phyloP scores from a whole-genome alignment of 2,329 filamentous ascomycete species.

The Myriosclerotinia curreyana region DNA sequence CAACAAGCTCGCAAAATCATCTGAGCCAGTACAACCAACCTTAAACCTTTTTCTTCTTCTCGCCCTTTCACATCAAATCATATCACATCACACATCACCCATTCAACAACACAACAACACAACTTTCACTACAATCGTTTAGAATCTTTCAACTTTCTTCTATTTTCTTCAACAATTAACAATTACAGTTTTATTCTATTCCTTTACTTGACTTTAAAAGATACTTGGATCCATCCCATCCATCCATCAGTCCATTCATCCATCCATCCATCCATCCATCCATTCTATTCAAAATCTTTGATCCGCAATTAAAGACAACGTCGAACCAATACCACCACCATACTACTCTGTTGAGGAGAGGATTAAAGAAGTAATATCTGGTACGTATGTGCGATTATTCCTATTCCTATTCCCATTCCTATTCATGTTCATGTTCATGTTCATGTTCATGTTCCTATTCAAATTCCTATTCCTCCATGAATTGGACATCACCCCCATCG shows the following conservation, averaged over 20 bases:
- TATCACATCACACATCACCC: too few species aligned
- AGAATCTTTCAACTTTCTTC: background rate
- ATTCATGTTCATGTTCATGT: too few species aligned
- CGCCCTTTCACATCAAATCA: background rate
- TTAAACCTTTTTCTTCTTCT: background rate
- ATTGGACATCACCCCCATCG: conserved; percentile 19
- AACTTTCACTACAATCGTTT: conserved; percentile 13
- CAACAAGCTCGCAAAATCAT: background rate
- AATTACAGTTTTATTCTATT: background rate
- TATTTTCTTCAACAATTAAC: background rate
- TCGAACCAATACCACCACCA: conserved; percentile 20
- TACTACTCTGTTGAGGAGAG: conserved; percentile 16
- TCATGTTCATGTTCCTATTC: too few species aligned
- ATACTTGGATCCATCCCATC: too few species aligned
- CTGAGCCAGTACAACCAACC: background rate
- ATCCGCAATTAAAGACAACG: conserved; percentile 9
- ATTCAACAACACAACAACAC: too few species aligned
- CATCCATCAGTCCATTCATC: background rate
- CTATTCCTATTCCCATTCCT: too few species aligned
- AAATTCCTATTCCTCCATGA: conserved; percentile 21
- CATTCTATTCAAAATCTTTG: background rate
- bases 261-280: too few species aligned
- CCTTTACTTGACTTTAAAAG: too few species aligned
- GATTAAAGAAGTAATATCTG: conserved; percentile 16
- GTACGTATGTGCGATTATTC: conserved; percentile 22